Conservation (phyloP, 2,329 filamentous ascomycete species). For the Cadophora sp. region DNA sequence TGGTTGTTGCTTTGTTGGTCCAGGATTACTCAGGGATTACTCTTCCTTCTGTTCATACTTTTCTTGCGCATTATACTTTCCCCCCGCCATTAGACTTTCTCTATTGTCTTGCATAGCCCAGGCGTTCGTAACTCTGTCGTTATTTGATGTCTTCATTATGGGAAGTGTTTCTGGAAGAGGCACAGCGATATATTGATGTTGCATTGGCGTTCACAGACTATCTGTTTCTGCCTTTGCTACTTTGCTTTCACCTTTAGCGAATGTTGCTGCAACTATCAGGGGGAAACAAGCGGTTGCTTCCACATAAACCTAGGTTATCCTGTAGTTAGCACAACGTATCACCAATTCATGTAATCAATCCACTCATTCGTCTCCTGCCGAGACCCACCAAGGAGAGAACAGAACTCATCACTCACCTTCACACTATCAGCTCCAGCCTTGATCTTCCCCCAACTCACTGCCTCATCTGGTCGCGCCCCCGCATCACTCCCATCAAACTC, state of each 20-base stretch:
- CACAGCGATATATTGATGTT: not conserved
- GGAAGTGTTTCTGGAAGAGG: not conserved
- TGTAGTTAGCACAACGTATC: slow-evolving; percentile 16
- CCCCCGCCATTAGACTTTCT: not conserved
- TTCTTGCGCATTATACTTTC: not conserved
- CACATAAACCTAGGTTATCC: slow-evolving; percentile 60
- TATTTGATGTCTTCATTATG: not conserved
- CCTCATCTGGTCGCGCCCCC: slow-evolving; percentile 92
- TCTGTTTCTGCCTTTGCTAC: not conserved
- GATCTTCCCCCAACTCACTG: slow-evolving; percentile 98
- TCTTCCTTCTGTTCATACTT: not conserved
- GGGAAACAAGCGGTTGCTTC: slow-evolving; percentile 71
- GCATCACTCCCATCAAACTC: slow-evolving; percentile 98
- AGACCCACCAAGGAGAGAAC: too few relatives aligned
- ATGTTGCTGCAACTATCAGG: slow-evolving; percentile 71
- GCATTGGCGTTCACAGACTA: not conserved
- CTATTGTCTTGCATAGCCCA: not conserved
- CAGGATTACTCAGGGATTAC: not conserved
- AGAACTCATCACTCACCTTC: slow-evolving; percentile 66
- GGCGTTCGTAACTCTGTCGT: not conserved
- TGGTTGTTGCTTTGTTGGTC: not conserved
- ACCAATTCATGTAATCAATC: not conserved
- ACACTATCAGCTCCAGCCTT: slow-evolving; percentile 86
- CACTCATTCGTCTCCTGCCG: too few relatives aligned
- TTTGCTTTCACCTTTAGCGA: slow-evolving; percentile 55